These are phyloP conservation scores for Aspergillus udagawae DNA, from an alignment of 2,329 filamentous ascomycete genomes.

Conservation along the genomic window DNA sequence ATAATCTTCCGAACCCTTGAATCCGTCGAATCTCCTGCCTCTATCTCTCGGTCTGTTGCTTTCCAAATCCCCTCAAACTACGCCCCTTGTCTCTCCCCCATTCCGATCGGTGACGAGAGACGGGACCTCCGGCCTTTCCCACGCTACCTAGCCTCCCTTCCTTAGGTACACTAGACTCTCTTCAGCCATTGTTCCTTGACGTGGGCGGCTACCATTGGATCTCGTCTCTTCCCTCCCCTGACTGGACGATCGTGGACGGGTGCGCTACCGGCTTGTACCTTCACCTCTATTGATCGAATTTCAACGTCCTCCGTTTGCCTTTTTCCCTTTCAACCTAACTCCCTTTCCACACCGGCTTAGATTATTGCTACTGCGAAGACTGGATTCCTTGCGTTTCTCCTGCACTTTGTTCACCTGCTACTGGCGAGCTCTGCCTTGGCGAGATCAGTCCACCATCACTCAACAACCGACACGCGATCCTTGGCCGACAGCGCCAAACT, in stretches of 20 bases:
- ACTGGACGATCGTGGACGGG: conserved; percentile 4
- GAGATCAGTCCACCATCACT: not conserved
- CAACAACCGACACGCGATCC: no score
- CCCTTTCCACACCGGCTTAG: not conserved
- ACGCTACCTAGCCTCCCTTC: conserved; percentile 4
- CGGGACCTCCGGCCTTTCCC: conserved; percentile 3
- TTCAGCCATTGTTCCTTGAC: conserved; percentile 13
- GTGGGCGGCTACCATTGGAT: conserved; percentile 23
- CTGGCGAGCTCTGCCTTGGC: not conserved
- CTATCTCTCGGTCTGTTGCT: conserved; percentile 6
- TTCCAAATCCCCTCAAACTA: no score
- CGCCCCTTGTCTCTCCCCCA: no score
- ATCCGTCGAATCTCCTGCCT: not conserved
- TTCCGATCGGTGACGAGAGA: not conserved
- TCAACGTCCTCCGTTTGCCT: not conserved
- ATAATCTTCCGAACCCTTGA: not conserved
- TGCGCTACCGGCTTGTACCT: not conserved
- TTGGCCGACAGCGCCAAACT: not conserved
- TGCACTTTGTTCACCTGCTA: not conserved
- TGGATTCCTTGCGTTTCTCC: not conserved
- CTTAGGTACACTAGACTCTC: not conserved
- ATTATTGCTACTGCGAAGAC: not conserved
- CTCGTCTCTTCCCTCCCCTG: conserved; percentile 15
- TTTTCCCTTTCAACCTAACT: not conserved
- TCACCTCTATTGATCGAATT: not conserved